phyloP scores from a whole-genome alignment of 2,329 filamentous ascomycete genomes.

The Alternaria infectoria region DNA sequence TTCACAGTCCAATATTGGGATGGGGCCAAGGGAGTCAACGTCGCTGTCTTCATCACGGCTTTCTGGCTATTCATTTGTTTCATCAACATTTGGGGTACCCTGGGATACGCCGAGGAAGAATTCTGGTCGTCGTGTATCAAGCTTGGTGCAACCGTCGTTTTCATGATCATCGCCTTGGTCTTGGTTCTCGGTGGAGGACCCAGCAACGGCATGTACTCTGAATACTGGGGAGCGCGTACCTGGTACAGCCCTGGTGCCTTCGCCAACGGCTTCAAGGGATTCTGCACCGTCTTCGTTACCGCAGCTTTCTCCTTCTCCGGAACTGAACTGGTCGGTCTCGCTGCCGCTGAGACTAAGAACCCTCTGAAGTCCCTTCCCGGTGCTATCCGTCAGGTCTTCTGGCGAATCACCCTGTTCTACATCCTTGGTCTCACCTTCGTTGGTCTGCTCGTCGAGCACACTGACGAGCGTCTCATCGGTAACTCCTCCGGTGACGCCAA shows the following conservation, averaged over 20 bases:
- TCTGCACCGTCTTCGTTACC: conserved; percentile 69
- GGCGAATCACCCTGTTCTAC: conserved; percentile 56
- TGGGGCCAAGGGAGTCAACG: conserved; percentile 17
- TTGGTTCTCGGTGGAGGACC: conserved; percentile 64
- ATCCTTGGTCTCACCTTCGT: conserved; percentile 53
- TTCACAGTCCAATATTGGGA: conserved; percentile 49
- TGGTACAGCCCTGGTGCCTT: conserved; percentile 64
- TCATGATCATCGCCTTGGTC: conserved; percentile 58
- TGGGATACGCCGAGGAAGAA: conserved; percentile 51
- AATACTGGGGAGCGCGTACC: conserved; percentile 66
- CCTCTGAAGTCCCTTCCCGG: conserved; percentile 57
- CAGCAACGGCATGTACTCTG: conserved; percentile 51
- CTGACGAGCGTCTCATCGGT: conserved; percentile 45
- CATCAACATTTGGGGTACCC: conserved; percentile 49
- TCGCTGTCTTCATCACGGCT: conserved; percentile 47
- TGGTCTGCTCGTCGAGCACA: conserved; percentile 51
- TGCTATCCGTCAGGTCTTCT: conserved; percentile 56
- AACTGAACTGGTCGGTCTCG: conserved; percentile 67
- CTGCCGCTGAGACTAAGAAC: conserved; percentile 64
- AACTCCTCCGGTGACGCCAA: conserved; percentile 40
- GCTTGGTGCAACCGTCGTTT: conserved; percentile 45
- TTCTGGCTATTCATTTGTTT: conserved; percentile 47
- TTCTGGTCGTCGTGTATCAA: conserved; percentile 48
- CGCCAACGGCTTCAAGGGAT: conserved; percentile 66
- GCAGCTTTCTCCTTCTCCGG: conserved; percentile 68